phyloP scores from a whole-genome alignment of 352 stramenopile species.

The Thalassiosira delicatula region DNA sequence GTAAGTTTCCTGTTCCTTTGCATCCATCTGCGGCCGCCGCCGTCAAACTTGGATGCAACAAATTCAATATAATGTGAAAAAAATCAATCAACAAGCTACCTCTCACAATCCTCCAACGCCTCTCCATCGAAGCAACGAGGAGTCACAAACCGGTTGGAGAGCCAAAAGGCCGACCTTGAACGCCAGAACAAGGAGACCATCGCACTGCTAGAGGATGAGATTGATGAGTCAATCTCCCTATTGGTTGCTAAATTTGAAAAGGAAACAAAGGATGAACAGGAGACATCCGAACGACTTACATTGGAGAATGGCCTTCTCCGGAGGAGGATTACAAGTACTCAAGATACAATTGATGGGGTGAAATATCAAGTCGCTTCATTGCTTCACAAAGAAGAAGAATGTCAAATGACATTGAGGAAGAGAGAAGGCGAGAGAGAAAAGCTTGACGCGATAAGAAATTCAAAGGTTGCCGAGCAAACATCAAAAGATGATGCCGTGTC shows the following conservation, averaged over 20 bases:
- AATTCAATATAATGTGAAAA: too few relatives aligned
- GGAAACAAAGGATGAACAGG: not conserved
- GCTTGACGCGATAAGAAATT: not conserved
- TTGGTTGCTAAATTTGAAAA: conserved; percentile 3
- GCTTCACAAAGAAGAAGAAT: not conserved
- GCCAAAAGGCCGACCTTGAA: conserved; percentile 5
- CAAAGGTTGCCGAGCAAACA: conserved; percentile 6
- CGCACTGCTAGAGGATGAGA: conserved; percentile 18
- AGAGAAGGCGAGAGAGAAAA: conserved; percentile 9
- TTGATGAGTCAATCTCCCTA: conserved; percentile 3
- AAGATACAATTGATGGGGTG: conserved; percentile 1
- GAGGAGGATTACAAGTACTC: conserved; percentile 14
- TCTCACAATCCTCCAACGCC: too few relatives aligned
- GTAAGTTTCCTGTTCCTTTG: too few relatives aligned
- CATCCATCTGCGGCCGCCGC: too few relatives aligned
- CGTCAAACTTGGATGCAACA: too few relatives aligned
- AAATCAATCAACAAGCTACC: too few relatives aligned
- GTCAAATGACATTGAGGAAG: not conserved
- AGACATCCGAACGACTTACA: conserved; percentile 6
- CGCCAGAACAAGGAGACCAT: conserved; percentile 17
- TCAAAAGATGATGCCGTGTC: conserved; percentile 9
- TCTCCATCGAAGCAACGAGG: too few relatives aligned
- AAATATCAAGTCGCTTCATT: conserved; percentile 6
- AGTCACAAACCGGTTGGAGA: not conserved
- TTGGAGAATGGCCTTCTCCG: conserved; percentile 25